These are phyloP conservation scores for Lachnellula subtilissima DNA, from an alignment of 2,329 filamentous ascomycete genomes.

Conservation along the genomic window DNA sequence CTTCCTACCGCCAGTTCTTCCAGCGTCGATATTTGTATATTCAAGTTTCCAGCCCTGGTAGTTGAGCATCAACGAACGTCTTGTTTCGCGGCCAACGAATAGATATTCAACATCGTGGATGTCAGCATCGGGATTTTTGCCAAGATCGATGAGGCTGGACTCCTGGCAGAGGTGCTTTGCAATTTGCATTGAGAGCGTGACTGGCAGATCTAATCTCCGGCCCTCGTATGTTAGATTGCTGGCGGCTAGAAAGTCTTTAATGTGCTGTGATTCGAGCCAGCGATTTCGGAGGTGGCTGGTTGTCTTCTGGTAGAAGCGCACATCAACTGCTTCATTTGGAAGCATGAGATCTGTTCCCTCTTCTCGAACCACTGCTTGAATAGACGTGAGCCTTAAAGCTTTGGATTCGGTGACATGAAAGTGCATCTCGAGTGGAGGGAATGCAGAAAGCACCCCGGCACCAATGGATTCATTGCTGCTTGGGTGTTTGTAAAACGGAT, in stretches of 20 bases:
- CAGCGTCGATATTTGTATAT: conserved; percentile 28
- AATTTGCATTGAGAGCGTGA: conserved; percentile 26
- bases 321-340: conserved; percentile 28
- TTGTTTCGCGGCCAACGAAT: conserved; percentile 29
- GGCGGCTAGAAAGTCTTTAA: conserved; percentile 18
- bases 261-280: conserved; percentile 5
- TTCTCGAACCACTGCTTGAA: conserved; percentile 23
- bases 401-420: conserved; percentile 16
- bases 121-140: not conserved
- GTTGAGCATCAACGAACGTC: conserved; percentile 17
- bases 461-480: conserved; percentile 10
- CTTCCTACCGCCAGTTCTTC: conserved; percentile 28
- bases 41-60: conserved; percentile 22
- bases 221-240: conserved; percentile 17
- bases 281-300: conserved; percentile 14
- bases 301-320: conserved; percentile 28
- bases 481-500: conserved; percentile 19
- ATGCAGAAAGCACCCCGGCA: conserved; percentile 19
- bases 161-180: conserved; percentile 20
- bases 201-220: conserved; percentile 21
- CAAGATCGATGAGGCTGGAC: conserved; percentile 8
- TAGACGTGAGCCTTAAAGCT: conserved; percentile 11
- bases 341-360: conserved; percentile 28
- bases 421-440: conserved; percentile 29
- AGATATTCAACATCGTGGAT: conserved; percentile 28